phyloP scores from a whole-genome alignment of 192 early-diverging fungal species.

The Coemansia sp. region DNA sequence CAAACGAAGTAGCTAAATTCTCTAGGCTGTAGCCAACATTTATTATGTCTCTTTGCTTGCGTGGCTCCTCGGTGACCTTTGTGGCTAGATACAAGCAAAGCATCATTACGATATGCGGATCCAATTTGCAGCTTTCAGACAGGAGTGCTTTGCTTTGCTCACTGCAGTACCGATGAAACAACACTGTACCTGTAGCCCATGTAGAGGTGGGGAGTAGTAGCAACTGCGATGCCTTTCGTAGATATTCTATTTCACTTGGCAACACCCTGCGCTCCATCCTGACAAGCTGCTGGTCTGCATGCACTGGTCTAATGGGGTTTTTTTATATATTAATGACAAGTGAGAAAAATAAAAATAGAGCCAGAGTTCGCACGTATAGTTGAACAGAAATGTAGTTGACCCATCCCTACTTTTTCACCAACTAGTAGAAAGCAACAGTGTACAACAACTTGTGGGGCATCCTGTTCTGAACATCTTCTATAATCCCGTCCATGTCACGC shows the following conservation, averaged over 20 bases:
- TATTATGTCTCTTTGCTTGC: conserved; percentile 37
- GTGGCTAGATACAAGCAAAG: conserved; percentile 41
- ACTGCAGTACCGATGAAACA: conserved; percentile 38
- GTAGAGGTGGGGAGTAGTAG: conserved; percentile 37
- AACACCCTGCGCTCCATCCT: conserved; percentile 11
- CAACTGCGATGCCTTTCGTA: conserved; percentile 19
- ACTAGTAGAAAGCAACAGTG: conserved; percentile 63
- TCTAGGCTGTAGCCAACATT: conserved; percentile 29
- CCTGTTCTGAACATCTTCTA: conserved; percentile 69
- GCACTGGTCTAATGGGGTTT: not conserved
- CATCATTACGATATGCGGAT: conserved; percentile 27
- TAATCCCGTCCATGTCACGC: conserved; percentile 78
- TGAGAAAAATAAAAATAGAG: not conserved
- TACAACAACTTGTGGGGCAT: conserved; percentile 64
- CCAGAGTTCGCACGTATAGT: not conserved
- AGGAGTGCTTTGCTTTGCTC: not conserved
- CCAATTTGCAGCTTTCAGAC: not conserved
- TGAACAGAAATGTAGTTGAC: not conserved
- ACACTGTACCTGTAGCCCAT: conserved; percentile 27
- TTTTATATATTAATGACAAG: not conserved
- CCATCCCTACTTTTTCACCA: not conserved
- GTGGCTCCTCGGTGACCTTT: conserved; percentile 43
- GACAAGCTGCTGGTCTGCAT: not conserved
- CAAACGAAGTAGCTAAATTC: not conserved
- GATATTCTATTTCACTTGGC: conserved; percentile 18